phyloP scores from a whole-genome alignment of 768 basidiomycete species.

The Gloeophyllum trabeum region DNA sequence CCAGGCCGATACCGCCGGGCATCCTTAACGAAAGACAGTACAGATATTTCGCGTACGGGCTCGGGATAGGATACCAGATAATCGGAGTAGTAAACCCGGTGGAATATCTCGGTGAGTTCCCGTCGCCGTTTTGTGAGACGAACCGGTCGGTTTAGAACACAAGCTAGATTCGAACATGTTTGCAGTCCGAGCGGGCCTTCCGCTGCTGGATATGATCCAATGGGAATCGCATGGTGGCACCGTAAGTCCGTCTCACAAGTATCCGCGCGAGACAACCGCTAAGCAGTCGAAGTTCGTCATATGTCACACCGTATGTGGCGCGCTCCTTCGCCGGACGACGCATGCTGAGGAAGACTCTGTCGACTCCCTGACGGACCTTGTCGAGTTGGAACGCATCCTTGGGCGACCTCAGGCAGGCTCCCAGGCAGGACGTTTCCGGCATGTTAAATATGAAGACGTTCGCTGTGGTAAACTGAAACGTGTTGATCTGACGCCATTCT shows the following conservation, averaged over 20 bases:
- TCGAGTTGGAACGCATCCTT: constrained; percentile 12
- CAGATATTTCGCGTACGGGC: constrained; percentile 9
- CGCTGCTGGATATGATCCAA: constrained; percentile 1
- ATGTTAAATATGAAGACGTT: constrained; percentile 13
- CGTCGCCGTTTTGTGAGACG: background rate
- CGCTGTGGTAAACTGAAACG: constrained; percentile 7
- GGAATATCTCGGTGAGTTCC: background rate
- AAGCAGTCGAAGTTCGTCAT: constrained; percentile 8
- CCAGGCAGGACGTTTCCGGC: constrained; percentile 9
- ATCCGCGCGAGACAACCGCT: background rate
- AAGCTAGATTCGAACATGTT: constrained; percentile 1
- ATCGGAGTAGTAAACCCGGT: constrained; percentile 1
- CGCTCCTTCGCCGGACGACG: constrained; percentile 12
- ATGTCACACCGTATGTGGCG: constrained; percentile 11
- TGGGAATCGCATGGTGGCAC: constrained; percentile 10
- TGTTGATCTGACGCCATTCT: constrained; percentile 13
- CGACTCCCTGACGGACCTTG: constrained; percentile 5
- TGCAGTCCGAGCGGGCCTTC: constrained; percentile 1
- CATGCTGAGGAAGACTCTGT: constrained; percentile 5
- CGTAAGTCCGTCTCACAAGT: constrained; percentile 1
- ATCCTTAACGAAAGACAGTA: constrained; percentile 9
- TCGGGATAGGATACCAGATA: constrained; percentile 6
- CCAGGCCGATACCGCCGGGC: constrained; percentile 9
- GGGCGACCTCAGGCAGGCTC: constrained; percentile 11
- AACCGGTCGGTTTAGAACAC: constrained; percentile 2